phyloP scores from a whole-genome alignment of 768 basidiomycete species.

The Lyophyllum shimeji region DNA sequence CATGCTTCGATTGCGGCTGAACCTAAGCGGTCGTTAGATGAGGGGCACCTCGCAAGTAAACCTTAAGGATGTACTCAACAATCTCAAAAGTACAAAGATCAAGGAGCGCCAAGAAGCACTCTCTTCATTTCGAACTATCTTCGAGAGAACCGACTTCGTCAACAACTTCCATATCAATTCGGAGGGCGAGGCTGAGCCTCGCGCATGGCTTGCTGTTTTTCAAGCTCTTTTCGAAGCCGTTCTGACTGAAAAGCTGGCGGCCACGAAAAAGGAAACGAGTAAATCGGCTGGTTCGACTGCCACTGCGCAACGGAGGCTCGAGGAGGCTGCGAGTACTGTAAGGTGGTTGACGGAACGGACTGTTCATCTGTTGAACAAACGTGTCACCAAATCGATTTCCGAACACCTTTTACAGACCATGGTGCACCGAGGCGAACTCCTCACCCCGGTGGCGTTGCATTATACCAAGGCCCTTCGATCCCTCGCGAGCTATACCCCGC shows the following conservation, averaged over 20 bases:
- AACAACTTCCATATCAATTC: slow-evolving; percentile 40
- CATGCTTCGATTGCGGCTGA: not conserved
- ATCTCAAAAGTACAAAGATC: slow-evolving; percentile 60
- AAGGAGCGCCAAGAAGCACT: slow-evolving; percentile 72
- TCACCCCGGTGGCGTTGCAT: slow-evolving; percentile 68
- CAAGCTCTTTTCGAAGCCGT: slow-evolving; percentile 73
- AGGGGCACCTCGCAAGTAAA: slow-evolving; percentile 17
- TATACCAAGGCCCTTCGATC: slow-evolving; percentile 77
- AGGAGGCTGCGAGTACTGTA: slow-evolving; percentile 63
- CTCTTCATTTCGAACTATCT: slow-evolving; percentile 45
- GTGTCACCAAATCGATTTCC: slow-evolving; percentile 55
- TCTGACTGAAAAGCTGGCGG: slow-evolving; percentile 55
- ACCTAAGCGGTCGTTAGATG: not conserved
- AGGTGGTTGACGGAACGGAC: slow-evolving; percentile 74
- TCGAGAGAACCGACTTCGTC: slow-evolving; percentile 48
- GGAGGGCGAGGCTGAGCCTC: slow-evolving; percentile 32
- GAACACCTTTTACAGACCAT: slow-evolving; percentile 66
- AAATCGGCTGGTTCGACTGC: slow-evolving; percentile 36
- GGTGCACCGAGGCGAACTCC: slow-evolving; percentile 50
- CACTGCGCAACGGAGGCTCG: slow-evolving; percentile 58
- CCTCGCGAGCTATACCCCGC: slow-evolving; percentile 66
- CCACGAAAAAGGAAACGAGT: slow-evolving; percentile 40
- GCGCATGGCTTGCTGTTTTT: slow-evolving; percentile 65
- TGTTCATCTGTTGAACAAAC: slow-evolving; percentile 53
- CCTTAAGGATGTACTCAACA: slow-evolving; percentile 47